phyloP scores from a whole-genome alignment of 2,329 filamentous ascomycete genomes.

The Diaporthe vaccinii region DNA sequence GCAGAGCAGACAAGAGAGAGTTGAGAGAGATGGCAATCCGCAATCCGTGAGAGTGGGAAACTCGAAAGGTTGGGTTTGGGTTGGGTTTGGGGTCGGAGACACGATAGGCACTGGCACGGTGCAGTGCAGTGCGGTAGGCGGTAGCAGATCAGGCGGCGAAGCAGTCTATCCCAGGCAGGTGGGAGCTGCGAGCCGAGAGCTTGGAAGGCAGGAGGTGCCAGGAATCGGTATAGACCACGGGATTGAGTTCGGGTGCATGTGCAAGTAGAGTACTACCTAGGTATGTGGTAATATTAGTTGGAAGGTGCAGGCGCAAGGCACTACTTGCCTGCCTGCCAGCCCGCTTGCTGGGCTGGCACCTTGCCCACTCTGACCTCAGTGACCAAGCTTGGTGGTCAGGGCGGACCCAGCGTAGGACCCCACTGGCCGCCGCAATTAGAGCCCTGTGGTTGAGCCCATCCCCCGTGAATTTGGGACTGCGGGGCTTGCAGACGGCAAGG shows the following conservation, averaged over 20 bases:
- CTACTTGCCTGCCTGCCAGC: not conserved
- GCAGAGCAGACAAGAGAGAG: not conserved
- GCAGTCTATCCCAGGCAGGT: not conserved
- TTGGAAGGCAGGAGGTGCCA: not conserved
- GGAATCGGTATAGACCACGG: not conserved
- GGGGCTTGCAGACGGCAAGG: constrained; percentile 30
- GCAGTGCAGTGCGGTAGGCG: not conserved
- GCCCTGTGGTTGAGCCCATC: constrained; percentile 14
- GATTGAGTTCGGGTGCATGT: constrained; percentile 15
- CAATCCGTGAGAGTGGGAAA: constrained; percentile 22
- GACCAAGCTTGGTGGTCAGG: not conserved
- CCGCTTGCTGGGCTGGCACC: no score
- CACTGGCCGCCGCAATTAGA: constrained; percentile 8
- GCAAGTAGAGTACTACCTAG: not conserved
- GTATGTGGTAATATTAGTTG: not conserved
- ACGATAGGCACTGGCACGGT: constrained; percentile 8
- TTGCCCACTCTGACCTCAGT: constrained; percentile 20
- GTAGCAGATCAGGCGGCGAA: not conserved
- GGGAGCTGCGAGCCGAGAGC: not conserved
- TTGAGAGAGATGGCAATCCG: constrained; percentile 26
- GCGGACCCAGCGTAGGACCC: not conserved
- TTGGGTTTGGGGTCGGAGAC: constrained; percentile 3
- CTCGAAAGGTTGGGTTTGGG: constrained; percentile 18
- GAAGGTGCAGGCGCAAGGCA: not conserved
- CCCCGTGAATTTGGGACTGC: constrained; percentile 26